Conservation (phyloP, 2,329 filamentous ascomycete species). For the Keithomyces neogunnii region DNA sequence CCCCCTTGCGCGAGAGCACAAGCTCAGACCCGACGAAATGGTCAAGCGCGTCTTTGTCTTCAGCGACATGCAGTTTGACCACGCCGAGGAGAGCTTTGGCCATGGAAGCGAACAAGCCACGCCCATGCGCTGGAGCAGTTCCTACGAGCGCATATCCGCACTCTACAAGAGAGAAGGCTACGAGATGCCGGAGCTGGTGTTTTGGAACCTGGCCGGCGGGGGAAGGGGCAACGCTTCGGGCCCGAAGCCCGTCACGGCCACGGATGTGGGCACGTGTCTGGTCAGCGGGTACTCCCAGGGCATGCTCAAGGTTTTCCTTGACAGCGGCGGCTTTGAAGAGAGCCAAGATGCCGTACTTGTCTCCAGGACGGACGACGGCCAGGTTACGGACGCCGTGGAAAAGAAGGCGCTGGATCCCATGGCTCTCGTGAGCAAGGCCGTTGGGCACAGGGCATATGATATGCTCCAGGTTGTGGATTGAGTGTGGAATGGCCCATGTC, state of each 20-base stretch:
- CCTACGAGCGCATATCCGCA: constrained; percentile 39
- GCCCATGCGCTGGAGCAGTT: constrained; percentile 28
- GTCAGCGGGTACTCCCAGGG: constrained; percentile 50
- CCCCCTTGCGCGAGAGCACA: constrained; percentile 40
- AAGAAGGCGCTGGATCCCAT: constrained; percentile 34
- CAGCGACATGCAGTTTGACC: constrained; percentile 52
- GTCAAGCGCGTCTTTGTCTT: constrained; percentile 54
- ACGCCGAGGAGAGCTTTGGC: constrained; percentile 13
- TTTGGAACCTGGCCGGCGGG: constrained; percentile 47
- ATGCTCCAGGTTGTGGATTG: constrained; percentile 49
- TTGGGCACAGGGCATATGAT: constrained; percentile 43
- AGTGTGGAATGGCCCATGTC: not conserved
- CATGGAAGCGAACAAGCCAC: not conserved
- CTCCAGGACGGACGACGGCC: constrained; percentile 18
- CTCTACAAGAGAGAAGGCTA: constrained; percentile 42
- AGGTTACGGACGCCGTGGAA: constrained; percentile 18
- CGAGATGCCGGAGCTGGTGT: constrained; percentile 49
- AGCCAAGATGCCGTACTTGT: constrained; percentile 27
- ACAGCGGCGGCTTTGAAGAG: constrained; percentile 35
- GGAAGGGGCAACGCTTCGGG: constrained; percentile 20
- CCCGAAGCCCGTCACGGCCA: constrained; percentile 40
- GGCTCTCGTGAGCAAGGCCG: constrained; percentile 37
- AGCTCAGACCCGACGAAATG: constrained; percentile 47
- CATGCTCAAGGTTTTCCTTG: constrained; percentile 49
- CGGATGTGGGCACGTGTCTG: constrained; percentile 35